Evolutionary conservation across 1,139 yeast genomes (phyloP), one percentile per base, ranked within the genome.

Genomic region (Blastobotrys raffinosifermentans): DNA sequence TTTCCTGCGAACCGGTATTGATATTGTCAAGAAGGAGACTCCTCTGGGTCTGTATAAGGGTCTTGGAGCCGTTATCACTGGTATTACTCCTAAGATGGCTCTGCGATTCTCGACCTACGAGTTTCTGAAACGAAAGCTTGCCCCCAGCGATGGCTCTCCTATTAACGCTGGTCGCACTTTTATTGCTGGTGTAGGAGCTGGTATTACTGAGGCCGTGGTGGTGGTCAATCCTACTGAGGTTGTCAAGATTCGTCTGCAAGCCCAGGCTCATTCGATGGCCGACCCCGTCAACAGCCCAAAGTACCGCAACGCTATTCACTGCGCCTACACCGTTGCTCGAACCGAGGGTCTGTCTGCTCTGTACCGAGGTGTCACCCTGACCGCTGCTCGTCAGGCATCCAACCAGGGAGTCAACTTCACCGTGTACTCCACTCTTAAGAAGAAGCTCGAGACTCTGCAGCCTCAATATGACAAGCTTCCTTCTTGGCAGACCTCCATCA

Each of bases 331-430:
- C 31, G 84, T 91, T 54, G 75, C 82, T 48, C 81, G 75, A 55
- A 96, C 89, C 64, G 98, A 91, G 69, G 98, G 98, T 34, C 70
- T 85, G 54, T 72, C 75, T 38, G 85, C 96, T 10, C 68, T 91
- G 45, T 91, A 91, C 71, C 75, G 96, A 60, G 98, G 98, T 60
- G 97, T 91, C 27, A 76, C 93, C 2, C 75, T 91, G 55, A 91
- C 98, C 22, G 96, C 96, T 34, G 95, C 95, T 17, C 80, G 98
- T 69, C 98, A 91, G 64, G 97, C 97, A 23, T 82, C 95, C 44
- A 91, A 91, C 70, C 98, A 91, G 66, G 98, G 97, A 69, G 97
- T 94, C 37, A 91, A 91, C 67, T 91, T 91, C 66, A 89, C 97
- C 5, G 95, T 87, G 19, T 91, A 89, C 69, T 84, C 96, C 19